Evolutionary conservation across 345 rosid genomes (phyloP).

Genomic region (Acer saccharum): DNA sequence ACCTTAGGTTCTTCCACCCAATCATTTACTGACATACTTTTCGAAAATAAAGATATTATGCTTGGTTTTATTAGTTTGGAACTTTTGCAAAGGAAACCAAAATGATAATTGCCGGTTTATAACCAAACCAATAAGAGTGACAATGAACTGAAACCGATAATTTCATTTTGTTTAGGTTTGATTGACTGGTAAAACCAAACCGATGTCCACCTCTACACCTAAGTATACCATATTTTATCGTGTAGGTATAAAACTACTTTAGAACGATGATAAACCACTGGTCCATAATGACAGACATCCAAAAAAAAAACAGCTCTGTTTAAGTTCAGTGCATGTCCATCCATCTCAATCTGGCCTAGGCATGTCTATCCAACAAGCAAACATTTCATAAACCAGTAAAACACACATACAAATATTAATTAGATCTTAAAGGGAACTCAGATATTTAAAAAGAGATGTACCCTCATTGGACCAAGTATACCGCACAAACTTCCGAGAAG

Average conservation of each 20-base stretch:
- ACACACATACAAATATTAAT: not conserved
- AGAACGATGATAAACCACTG: not conserved
- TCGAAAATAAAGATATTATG: too few relatives aligned
- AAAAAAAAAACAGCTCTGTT: not conserved
- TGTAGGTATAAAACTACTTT: not conserved
- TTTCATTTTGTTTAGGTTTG: not conserved
- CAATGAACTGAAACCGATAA: not conserved
- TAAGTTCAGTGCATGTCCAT: not conserved
- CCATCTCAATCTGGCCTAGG: not conserved
- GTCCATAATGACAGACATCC: not conserved
- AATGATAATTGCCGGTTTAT: not conserved
- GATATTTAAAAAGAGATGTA: not conserved
- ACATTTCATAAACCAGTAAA: not conserved
- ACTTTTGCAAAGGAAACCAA: not conserved
- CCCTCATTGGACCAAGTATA: slow-evolving; percentile 78
- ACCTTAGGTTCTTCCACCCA: not conserved
- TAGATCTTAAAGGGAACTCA: not conserved
- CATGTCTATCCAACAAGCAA: slow-evolving; percentile 10
- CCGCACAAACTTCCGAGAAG: slow-evolving; percentile 89
- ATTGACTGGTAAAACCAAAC: not conserved
- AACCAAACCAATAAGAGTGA: not conserved
- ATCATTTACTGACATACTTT: too few relatives aligned
- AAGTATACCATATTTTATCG: not conserved
- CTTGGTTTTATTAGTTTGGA: not conserved
- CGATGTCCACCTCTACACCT: not conserved